phyloP scores from a whole-genome alignment of 345 rosid genomes.

The Boechera retrofracta region DNA sequence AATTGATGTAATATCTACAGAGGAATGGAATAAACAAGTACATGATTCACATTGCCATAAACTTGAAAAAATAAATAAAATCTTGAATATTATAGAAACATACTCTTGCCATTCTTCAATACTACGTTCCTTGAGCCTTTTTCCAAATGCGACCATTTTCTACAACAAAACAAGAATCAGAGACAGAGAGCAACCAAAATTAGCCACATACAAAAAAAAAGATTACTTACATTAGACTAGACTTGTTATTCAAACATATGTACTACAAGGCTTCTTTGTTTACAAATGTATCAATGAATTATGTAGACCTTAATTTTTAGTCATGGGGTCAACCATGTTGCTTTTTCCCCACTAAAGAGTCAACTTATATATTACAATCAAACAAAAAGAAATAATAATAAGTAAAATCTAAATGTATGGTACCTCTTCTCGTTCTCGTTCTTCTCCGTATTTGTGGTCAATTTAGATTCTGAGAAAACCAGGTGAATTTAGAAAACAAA shows the following conservation, averaged over 20 bases:
- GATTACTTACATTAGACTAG: neutral
- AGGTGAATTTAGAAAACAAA: neutral
- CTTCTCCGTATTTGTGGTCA: neutral
- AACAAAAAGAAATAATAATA: neutral
- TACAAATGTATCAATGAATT: neutral
- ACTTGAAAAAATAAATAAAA: neutral
- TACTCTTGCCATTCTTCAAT: conserved; percentile 89
- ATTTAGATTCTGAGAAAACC: conserved; percentile 8
- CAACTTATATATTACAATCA: neutral
- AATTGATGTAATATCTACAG: conserved; percentile 82
- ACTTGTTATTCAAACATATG: neutral
- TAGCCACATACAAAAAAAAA: neutral
- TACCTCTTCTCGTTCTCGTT: conserved; percentile 5
- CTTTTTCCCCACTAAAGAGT: neutral
- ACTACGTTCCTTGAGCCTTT: conserved; percentile 41
- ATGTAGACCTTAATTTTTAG: too few species aligned
- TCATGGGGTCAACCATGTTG: too few species aligned
- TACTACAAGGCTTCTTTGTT: conserved; percentile 1
- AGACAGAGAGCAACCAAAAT: neutral
- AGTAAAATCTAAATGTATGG: neutral
- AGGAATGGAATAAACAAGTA: neutral
- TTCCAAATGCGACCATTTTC: conserved; percentile 49
- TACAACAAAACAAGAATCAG: conserved; percentile 19
- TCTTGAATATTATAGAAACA: conserved; percentile 29
- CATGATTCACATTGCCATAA: conserved; percentile 18